phyloP scores from a whole-genome alignment of 192 early-diverging fungal genomes.

The Neocallimastix lanati region DNA sequence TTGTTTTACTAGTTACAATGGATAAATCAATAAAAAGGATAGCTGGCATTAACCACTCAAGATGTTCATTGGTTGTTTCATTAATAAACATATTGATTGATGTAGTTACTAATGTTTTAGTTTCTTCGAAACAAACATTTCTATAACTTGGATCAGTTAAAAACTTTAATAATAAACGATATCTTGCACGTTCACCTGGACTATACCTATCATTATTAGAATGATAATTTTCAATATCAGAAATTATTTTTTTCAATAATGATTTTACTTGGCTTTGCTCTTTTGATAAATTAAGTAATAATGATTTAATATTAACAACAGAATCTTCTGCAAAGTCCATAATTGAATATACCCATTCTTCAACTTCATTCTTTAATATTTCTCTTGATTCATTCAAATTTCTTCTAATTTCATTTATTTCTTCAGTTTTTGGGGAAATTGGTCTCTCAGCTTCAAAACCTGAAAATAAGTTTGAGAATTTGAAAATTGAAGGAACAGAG shows the following conservation, averaged over 20 bases:
- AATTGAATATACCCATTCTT: background rate
- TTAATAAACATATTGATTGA: background rate
- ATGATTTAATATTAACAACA: background rate
- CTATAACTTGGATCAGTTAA: background rate
- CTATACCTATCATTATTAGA: background rate
- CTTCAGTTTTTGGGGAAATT: background rate
- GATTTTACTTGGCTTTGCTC: background rate
- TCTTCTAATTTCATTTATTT: background rate
- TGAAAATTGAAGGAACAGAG: background rate
- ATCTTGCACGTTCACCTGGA: background rate
- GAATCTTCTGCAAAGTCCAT: background rate
- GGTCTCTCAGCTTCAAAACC: background rate
- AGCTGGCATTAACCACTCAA: background rate
- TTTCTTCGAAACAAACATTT: background rate
- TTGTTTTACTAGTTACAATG: background rate
- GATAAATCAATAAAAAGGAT: background rate
- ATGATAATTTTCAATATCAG: background rate
- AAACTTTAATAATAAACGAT: background rate
- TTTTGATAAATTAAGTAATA: background rate
- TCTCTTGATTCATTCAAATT: background rate
- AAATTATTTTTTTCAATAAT: background rate
- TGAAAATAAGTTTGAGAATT: background rate
- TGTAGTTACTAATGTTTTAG: background rate
- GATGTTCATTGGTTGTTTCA: background rate
- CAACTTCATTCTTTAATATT: background rate